These are phyloP conservation scores for Silene noctiflora DNA, from an alignment of 179 eudicot genomes.

Conservation along the genomic window DNA sequence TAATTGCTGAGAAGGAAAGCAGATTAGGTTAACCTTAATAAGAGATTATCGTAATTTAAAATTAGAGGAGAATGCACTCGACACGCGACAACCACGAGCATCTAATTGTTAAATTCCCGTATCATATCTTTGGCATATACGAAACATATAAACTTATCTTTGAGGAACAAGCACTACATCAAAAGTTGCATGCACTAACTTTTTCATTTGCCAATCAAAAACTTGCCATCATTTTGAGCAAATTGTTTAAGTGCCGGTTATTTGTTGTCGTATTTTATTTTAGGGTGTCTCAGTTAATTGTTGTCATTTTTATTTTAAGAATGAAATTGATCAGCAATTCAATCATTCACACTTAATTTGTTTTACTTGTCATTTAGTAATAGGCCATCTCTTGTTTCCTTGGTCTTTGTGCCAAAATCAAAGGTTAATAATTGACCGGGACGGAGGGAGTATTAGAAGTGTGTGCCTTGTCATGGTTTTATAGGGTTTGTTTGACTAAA, in stretches of 20 bases:
- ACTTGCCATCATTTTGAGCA: neutral
- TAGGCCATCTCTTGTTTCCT: too few relatives aligned
- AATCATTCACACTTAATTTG: too few relatives aligned
- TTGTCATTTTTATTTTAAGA: too few relatives aligned
- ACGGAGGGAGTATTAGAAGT: too few relatives aligned
- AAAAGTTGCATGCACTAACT: constrained; percentile 10
- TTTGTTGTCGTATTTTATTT: too few relatives aligned
- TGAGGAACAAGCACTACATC: neutral
- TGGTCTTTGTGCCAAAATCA: too few relatives aligned
- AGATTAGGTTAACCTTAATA: neutral
- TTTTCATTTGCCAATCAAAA: neutral
- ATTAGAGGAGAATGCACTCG: neutral
- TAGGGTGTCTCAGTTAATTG: too few relatives aligned
- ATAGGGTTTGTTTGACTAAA: neutral
- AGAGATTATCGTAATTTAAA: neutral
- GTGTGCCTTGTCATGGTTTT: neutral
- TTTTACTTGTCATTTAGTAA: too few relatives aligned
- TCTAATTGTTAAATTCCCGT: neutral
- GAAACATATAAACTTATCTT: neutral
- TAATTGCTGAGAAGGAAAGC: neutral
- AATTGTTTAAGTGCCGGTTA: too few relatives aligned
- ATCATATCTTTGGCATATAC: neutral
- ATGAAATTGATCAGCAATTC: too few relatives aligned
- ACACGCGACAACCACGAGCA: constrained; percentile 13
- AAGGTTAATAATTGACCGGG: too few relatives aligned